Evolutionary conservation across 1,139 yeast genomes (phyloP).

Genomic region (Torulaspora pretoriensis): DNA sequence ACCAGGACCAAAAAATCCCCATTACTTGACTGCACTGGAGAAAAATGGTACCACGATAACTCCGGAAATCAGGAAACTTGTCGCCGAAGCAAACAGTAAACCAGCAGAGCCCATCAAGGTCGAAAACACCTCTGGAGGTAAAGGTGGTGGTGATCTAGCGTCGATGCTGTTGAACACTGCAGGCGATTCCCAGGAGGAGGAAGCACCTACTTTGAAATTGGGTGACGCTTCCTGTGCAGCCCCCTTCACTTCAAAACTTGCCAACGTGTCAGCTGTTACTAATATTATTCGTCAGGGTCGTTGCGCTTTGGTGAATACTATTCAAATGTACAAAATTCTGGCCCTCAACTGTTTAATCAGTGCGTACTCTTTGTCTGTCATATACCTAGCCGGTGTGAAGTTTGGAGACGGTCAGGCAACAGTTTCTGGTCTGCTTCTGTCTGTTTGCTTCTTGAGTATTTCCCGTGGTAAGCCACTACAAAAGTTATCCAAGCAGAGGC

Average conservation of each 20-base stretch:
- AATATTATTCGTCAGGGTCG: slow-evolving; percentile 97
- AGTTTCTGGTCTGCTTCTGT: slow-evolving; percentile 80
- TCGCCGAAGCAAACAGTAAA: slow-evolving; percentile 39
- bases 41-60: slow-evolving; percentile 73
- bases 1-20: slow-evolving; percentile 90
- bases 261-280: slow-evolving; percentile 89
- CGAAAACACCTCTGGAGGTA: slow-evolving; percentile 27
- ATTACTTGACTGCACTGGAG: slow-evolving; percentile 80
- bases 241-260: slow-evolving; percentile 91
- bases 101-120: slow-evolving; percentile 35
- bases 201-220: slow-evolving; percentile 86
- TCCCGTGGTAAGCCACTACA: slow-evolving; percentile 91
- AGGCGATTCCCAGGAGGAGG: slow-evolving; percentile 69
- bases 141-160: slow-evolving; percentile 56
- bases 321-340: slow-evolving; percentile 96
- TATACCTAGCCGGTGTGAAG: slow-evolving; percentile 95
- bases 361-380: slow-evolving; percentile 90
- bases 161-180: slow-evolving; percentile 68
- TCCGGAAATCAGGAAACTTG: slow-evolving; percentile 59
- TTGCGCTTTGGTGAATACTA: slow-evolving; percentile 94
- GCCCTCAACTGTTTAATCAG: slow-evolving; percentile 96
- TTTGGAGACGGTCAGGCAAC: slow-evolving; percentile 98
- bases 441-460: slow-evolving; percentile 92
- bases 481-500: slow-evolving; percentile 87
- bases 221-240: slow-evolving; percentile 99